These are phyloP conservation scores for Catunica adiposa DNA, from an alignment of 2,329 filamentous ascomycete genomes.

Conservation along the genomic window DNA sequence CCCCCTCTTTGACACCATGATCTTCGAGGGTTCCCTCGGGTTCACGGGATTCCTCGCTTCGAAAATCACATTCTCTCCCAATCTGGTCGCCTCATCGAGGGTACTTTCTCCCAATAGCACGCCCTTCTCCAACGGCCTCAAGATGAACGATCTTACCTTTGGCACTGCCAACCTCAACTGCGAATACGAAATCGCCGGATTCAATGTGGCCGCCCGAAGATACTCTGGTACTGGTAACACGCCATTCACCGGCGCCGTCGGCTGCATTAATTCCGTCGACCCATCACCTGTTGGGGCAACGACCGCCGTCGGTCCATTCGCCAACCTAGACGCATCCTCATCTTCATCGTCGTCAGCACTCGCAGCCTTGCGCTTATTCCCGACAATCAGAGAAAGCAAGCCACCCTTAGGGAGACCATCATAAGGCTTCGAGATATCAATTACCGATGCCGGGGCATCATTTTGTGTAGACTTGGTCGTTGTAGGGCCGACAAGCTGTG, in stretches of 20 bases:
- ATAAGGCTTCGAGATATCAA: slow-evolving; percentile 86
- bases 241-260: slow-evolving; percentile 41
- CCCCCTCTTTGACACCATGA: slow-evolving; percentile 67
- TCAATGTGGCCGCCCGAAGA: slow-evolving; percentile 73
- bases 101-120: slow-evolving; percentile 35
- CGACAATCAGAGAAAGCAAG: slow-evolving; percentile 67
- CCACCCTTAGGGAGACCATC: slow-evolving; percentile 86
- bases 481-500: slow-evolving; percentile 66
- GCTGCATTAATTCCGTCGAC: slow-evolving; percentile 50
- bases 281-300: slow-evolving; percentile 64
- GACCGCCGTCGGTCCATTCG: slow-evolving; percentile 56
- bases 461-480: slow-evolving; percentile 42
- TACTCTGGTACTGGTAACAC: slow-evolving; percentile 61
- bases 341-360: slow-evolving; percentile 56
- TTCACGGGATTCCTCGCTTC: slow-evolving; percentile 74
- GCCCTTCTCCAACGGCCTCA: slow-evolving; percentile 61
- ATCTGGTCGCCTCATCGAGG: slow-evolving; percentile 44
- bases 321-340: slow-evolving; percentile 30
- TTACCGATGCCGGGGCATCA: slow-evolving; percentile 62
- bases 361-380: slow-evolving; percentile 78
- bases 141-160: slow-evolving; percentile 65
- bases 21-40: slow-evolving; percentile 65
- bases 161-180: slow-evolving; percentile 79
- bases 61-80: slow-evolving; percentile 56
- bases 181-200: slow-evolving; percentile 63